phyloP scores from a whole-genome alignment of 1,284 basidiomycete genomes.

The Rhodotorula mucilaginosa region DNA sequence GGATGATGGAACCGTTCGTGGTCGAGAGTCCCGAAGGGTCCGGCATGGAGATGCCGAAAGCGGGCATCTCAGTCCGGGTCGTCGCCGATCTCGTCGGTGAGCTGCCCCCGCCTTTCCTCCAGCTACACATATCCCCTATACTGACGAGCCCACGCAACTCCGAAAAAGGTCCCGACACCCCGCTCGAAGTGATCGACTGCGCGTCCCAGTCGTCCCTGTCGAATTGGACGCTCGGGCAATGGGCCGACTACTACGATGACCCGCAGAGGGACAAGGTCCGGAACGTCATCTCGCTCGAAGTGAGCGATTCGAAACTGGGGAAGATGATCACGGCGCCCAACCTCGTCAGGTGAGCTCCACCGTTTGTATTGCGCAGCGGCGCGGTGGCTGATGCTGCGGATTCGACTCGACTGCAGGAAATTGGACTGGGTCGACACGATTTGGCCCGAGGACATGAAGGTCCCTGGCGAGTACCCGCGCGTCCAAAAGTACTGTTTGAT shows the following conservation, averaged over 20 bases:
- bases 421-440: slow-evolving; percentile 95
- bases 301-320: slow-evolving; percentile 71
- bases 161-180: slow-evolving; percentile 58
- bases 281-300: slow-evolving; percentile 85
- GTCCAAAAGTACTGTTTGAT: slow-evolving; percentile 96
- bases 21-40: slow-evolving; percentile 71
- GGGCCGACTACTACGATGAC: slow-evolving; percentile 80
- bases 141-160: not conserved
- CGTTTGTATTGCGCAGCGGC: not conserved
- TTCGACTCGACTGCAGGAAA: slow-evolving; percentile 56
- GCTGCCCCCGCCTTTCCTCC: not conserved
- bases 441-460: slow-evolving; percentile 63
- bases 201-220: slow-evolving; percentile 48
- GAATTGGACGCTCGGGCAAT: slow-evolving; percentile 78
- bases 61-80: slow-evolving; percentile 67
- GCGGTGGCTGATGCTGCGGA: not conserved
- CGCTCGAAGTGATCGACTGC: slow-evolving; percentile 75
- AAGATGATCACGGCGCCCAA: slow-evolving; percentile 76
- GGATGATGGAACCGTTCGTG: slow-evolving; percentile 72
- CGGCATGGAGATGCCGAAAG: slow-evolving; percentile 77
- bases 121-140: not conserved
- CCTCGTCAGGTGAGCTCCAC: slow-evolving; percentile 57
- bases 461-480: slow-evolving; percentile 67
- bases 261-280: slow-evolving; percentile 76
- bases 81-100: slow-evolving; percentile 69